A percentile compares a stretch with the other conserved stretches of the same genome.
Evolutionary conservation across 768 basidiomycete genomes (phyloP).

Genomic region (Suillus tomentosus): DNA sequence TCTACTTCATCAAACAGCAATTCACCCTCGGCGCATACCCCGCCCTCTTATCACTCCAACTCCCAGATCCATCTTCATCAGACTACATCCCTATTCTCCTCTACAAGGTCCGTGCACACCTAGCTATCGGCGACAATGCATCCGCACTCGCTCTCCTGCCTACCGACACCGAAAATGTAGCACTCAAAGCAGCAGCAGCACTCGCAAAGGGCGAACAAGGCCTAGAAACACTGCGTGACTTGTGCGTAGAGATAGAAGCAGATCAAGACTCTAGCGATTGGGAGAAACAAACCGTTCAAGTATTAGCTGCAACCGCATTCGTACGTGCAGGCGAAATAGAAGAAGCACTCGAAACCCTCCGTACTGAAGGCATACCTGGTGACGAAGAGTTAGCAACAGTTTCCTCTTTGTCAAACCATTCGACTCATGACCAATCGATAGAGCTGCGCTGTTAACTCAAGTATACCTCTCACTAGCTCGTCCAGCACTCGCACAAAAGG

Average conservation of each 20-base stretch:
- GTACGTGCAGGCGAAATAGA: conserved; percentile 82
- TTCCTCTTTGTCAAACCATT: conserved; percentile 1
- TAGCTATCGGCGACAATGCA: conserved; percentile 65
- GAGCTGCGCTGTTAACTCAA: conserved; percentile 81
- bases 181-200: conserved; percentile 69
- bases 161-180: conserved; percentile 58
- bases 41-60: conserved; percentile 51
- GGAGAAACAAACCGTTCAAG: conserved; percentile 74
- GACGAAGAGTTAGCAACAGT: conserved; percentile 77
- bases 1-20: conserved; percentile 66
- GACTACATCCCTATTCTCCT: conserved; percentile 68
- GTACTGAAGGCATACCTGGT: conserved; percentile 67
- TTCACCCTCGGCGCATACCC: conserved; percentile 79
- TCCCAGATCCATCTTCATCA: conserved; percentile 62
- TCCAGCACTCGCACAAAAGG: conserved; percentile 82
- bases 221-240: conserved; percentile 82
- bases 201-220: conserved; percentile 66
- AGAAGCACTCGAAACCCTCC: conserved; percentile 89
- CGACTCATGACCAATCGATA: conserved; percentile 31
- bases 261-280: conserved; percentile 65
- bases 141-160: conserved; percentile 61
- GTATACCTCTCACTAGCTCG: conserved; percentile 91
- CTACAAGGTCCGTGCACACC: conserved; percentile 77
- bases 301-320: conserved; percentile 87
- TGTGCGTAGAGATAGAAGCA: conserved; percentile 84